These are phyloP conservation scores for Gyromitra esculenta DNA, from an alignment of 2,329 filamentous ascomycete genomes.

Conservation along the genomic window DNA sequence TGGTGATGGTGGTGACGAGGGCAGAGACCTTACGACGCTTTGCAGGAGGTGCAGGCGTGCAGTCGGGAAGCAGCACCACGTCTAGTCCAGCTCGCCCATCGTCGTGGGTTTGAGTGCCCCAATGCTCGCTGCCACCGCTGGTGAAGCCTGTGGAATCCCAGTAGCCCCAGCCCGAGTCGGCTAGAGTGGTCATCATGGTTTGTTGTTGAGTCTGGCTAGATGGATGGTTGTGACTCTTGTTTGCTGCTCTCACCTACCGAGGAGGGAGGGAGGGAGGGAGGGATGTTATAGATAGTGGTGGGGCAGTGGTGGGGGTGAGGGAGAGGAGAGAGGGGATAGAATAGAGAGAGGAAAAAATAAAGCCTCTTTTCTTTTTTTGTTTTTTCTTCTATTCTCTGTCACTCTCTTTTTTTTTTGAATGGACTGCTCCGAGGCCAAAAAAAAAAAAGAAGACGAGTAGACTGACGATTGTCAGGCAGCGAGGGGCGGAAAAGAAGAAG, in stretches of 20 bases:
- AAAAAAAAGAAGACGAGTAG: not conserved
- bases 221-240: not conserved
- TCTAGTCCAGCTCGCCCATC: conserved; percentile 7
- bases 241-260: not conserved
- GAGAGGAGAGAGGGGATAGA: not conserved
- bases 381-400: not conserved
- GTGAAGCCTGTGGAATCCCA: not conserved
- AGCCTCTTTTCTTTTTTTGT: not conserved
- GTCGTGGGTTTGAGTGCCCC: not conserved
- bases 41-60: conserved; percentile 7
- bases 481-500: not conserved
- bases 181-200: conserved; percentile 23
- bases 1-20: not conserved
- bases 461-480: conserved; percentile 13
- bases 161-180: conserved; percentile 4
- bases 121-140: not conserved
- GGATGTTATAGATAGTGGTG: too few relatives aligned
- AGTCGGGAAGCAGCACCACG: not conserved
- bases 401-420: not conserved
- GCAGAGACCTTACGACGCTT: conserved; percentile 25
- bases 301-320: not conserved
- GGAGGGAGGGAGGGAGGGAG: not conserved
- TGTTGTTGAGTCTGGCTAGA: not conserved
- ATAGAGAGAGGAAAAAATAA: not conserved
- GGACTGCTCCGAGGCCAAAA: not conserved